phyloP scores from a whole-genome alignment of 306 rosid species.

The Trifolium fragiferum region DNA sequence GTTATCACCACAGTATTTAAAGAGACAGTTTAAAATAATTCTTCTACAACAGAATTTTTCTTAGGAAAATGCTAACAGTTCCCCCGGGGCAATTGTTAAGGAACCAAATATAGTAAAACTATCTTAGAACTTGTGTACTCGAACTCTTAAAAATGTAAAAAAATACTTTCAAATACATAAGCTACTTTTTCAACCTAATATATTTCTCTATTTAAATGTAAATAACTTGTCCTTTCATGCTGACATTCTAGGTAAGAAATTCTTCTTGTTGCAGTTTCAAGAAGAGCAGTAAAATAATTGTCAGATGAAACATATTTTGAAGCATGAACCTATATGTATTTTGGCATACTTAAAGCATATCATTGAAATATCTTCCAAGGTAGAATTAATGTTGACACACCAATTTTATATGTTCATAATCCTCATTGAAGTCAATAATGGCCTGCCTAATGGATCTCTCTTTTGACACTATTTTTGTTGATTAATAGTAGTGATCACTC shows the following conservation, averaged over 20 bases:
- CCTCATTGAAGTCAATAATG: slow-evolving; percentile 28
- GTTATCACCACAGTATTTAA: slow-evolving; percentile 2
- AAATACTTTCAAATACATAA: too few relatives aligned
- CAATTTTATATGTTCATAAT: slow-evolving; percentile 32
- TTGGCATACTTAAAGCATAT: slow-evolving; percentile 26
- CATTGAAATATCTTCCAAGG: slow-evolving; percentile 17
- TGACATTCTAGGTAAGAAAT: slow-evolving; percentile 30
- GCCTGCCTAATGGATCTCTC: slow-evolving; percentile 22
- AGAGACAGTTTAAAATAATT: slow-evolving; percentile 25
- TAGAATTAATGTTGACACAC: slow-evolving; percentile 5
- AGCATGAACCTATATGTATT: not conserved
- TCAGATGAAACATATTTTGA: not conserved
- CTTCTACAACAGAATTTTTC: slow-evolving; percentile 25
- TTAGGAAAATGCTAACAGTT: not conserved
- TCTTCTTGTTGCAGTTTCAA: slow-evolving; percentile 17
- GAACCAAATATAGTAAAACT: too few relatives aligned
- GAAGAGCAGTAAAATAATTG: slow-evolving; percentile 17
- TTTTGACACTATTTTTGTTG: slow-evolving; percentile 25
- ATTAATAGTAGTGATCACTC: slow-evolving; percentile 9
- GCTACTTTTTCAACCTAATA: not conserved
- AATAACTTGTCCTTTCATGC: slow-evolving; percentile 4
- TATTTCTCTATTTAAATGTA: slow-evolving; percentile 26
- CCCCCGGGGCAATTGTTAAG: too few relatives aligned
- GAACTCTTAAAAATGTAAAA: too few relatives aligned
- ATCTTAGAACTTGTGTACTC: too few relatives aligned